Evolutionary conservation across 78 protist species (phyloP).

Genomic region (Monosiga brevicollis): DNA sequence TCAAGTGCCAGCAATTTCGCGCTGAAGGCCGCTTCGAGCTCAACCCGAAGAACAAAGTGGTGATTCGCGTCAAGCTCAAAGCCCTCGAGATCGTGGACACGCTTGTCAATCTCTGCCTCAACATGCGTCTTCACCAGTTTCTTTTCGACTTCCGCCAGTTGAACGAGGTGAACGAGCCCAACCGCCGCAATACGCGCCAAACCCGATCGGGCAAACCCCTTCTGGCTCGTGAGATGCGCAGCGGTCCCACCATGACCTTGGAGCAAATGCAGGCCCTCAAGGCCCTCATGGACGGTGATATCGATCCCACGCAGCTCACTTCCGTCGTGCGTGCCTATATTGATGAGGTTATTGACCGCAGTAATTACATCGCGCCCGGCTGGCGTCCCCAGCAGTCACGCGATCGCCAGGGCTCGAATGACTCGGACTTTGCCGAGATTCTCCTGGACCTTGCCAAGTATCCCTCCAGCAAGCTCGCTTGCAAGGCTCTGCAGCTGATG

Average conservation of each 20-base stretch:
- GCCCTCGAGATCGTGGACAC: neutral
- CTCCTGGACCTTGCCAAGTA: conserved; percentile 2
- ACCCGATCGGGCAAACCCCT: neutral
- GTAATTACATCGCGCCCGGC: neutral
- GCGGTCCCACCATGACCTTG: neutral
- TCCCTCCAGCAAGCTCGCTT: neutral
- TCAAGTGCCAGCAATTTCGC: neutral
- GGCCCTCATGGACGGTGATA: neutral
- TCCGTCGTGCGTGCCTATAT: neutral
- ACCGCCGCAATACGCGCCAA: neutral
- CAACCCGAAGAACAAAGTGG: neutral
- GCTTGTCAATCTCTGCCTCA: neutral
- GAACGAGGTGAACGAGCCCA: neutral
- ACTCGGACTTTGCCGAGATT: neutral
- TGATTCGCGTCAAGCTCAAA: neutral
- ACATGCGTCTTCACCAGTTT: neutral
- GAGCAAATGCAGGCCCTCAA: neutral
- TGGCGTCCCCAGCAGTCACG: neutral
- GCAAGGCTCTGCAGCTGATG: neutral
- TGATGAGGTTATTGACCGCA: neutral
- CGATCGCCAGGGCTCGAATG: neutral
- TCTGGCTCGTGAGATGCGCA: neutral
- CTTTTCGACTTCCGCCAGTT: neutral
- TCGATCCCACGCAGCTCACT: neutral
- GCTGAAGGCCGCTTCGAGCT: neutral